Base-by-base conservation (phyloP, 1,139 yeast genomes). In the Nakaseomyces nivariensis region DNA sequence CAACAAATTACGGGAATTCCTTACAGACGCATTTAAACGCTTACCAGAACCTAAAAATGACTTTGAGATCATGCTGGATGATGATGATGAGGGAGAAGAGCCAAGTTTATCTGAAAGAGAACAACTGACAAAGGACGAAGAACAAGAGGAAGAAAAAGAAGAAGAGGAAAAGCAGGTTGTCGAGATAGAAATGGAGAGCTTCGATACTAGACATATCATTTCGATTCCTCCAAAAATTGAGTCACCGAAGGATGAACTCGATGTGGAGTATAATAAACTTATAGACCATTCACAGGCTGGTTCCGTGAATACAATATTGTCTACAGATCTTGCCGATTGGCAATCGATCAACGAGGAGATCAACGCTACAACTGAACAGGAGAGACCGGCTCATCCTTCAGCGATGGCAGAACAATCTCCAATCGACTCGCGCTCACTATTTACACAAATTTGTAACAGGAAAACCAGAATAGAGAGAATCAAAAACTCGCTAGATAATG, bases 31-130 rank as follows among this genome's bases (percentile, higher is more conserved):
- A 17, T 70, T 81, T 43, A 64, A 67, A 4, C 54, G 59, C 1
- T 63, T 81, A 9, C 85, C 87, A 0, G 67, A 68, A 45, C 85
- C 87, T 0, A 70, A 72, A 54, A 79, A 81, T 56, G 82, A 80
- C 52, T 79, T 76, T 58, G 85, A 81, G 51, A 64, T 77, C n/a
- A 67, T 69, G 9, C 43, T 66, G 31, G 64, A 63, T 36, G 64
- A 58, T 4, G 58, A 56, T 32, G 61, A 56, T 11, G 58, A 52
- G 1, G 59, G 51, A 17, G 65, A 58, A 3, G 31, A 29, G 9
- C 9, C 9, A 9, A 29, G 9, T 13, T 8, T 22, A 13, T 37
- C 40, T 54, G 5, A 57, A 52, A 43, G 66, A 53, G 17, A 55
- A 13, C 43, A 29, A 5, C 43, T 47, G 4, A 51, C 34, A 5